Percentiles rank a stretch among this genome's conserved stretches.
phyloP scores from a whole-genome alignment of 768 basidiomycete species.

The Fibroporia radiculosa region DNA sequence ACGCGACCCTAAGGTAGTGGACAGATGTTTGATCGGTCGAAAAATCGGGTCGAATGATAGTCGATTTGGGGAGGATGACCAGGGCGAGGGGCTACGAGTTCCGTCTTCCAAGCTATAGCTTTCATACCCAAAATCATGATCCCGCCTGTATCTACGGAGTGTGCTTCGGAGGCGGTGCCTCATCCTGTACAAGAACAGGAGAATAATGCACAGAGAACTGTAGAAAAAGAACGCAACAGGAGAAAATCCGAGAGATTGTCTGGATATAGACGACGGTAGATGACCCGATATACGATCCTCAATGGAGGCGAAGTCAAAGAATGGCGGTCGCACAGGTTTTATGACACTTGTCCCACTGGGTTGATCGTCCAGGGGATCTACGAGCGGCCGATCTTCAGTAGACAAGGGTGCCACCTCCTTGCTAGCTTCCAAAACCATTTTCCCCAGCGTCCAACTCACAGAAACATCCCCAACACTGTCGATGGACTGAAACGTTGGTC shows the following conservation, averaged over 20 bases:
- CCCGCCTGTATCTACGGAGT: slow-evolving; percentile 26
- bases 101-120: slow-evolving; percentile 27
- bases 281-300: slow-evolving; percentile 63
- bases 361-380: slow-evolving; percentile 66
- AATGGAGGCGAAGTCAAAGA: slow-evolving; percentile 48
- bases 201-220: slow-evolving; percentile 26
- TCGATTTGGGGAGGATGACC: slow-evolving; percentile 43
- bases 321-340: slow-evolving; percentile 57
- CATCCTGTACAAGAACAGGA: slow-evolving; percentile 47
- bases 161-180: slow-evolving; percentile 45
- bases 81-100: slow-evolving; percentile 20
- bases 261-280: slow-evolving; percentile 53
- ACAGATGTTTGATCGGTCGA: slow-evolving; percentile 2
- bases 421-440: slow-evolving; percentile 98
- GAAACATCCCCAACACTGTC: slow-evolving; percentile 91
- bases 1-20: slow-evolving; percentile 7
- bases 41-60: slow-evolving; percentile 26
- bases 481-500: slow-evolving; percentile 85
- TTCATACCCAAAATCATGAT: slow-evolving; percentile 19
- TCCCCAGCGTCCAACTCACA: slow-evolving; percentile 96
- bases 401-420: slow-evolving; percentile 59
- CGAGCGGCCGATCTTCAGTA: slow-evolving; percentile 46
- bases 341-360: slow-evolving; percentile 48
- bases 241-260: slow-evolving; percentile 66
- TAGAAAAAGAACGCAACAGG: slow-evolving; percentile 57